Evolutionary conservation across 2,329 filamentous ascomycete species (phyloP), one percentile per base, ranked within the genome.

Genomic region (Coniella lustricola): DNA sequence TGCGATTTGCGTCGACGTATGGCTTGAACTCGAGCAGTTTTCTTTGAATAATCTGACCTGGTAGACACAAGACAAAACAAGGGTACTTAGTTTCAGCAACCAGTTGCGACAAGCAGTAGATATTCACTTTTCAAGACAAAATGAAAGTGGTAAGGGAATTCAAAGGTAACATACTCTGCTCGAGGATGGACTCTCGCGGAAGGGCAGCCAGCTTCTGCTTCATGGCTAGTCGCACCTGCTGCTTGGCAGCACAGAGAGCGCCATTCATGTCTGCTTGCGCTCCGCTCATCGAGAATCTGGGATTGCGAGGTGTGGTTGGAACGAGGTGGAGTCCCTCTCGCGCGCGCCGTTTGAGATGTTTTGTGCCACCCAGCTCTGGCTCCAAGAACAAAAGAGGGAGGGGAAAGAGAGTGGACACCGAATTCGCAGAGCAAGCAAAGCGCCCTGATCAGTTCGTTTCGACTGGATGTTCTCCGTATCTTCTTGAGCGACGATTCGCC

Each of bases 1-100:
- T 79, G 46, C 81, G 77, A 52, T 73, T 76, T 36, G 93, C 90
- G 47, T 83, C 73, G 54, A 80, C 71, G 64, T 95, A 98, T 47
- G 89, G 85, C 44, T 79, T 75, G 58, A 90, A 79, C 10, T 75
- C 71, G 38, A 84, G 71, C 33, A 96, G 68, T 7, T 76, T 71
- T 46, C 80, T 75, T 55, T 83, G 84, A 18, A 87, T 81, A 56
- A 70, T 71, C 44, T 72, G 67, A 58, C 87, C 88, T 29, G 25
- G n/a, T 93, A 63, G 31, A 40, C 16, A 36, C 4, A 10, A 10
- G 34, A 36, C 9, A 18, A 36, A 21, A 22, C n/a, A n/a, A n/a
- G n/a, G n/a, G n/a, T n/a, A n/a, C n/a, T n/a, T n/a, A n/a, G n/a
- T n/a, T n/a, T n/a, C n/a, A n/a, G n/a, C n/a, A n/a, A n/a, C n/a